These are phyloP conservation scores for Ascochyta pisi DNA, from an alignment of 2,329 filamentous ascomycete species.

Conservation along the genomic window DNA sequence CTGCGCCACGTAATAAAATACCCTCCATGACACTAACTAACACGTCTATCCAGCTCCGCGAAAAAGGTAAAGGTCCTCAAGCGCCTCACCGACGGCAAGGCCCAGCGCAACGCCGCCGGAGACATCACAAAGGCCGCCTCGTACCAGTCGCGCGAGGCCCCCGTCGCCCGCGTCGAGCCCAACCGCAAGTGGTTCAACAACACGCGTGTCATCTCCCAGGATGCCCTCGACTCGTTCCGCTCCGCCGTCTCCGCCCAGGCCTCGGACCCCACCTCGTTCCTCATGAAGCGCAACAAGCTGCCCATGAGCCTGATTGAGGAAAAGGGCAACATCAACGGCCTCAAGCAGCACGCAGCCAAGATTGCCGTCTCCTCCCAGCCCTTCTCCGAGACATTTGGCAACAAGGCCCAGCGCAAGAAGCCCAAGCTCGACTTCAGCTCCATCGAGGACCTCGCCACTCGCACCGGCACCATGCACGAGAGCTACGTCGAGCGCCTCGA, in stretches of 20 bases:
- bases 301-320: constrained; percentile 94
- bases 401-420: constrained; percentile 90
- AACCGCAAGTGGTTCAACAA: constrained; percentile 99
- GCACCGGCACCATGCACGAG: constrained; percentile 81
- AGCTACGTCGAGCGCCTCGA: constrained; percentile 81
- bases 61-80: constrained; percentile 91
- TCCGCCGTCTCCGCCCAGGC: constrained; percentile 91
- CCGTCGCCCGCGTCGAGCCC: constrained; percentile 87
- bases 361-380: constrained; percentile 88
- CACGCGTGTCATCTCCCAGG: constrained; percentile 87
- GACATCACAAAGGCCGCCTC: constrained; percentile 84
- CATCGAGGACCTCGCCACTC: constrained; percentile 80
- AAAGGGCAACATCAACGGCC: constrained; percentile 72
- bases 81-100: constrained; percentile 87
- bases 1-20: not conserved
- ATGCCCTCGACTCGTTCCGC: constrained; percentile 84
- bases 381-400: constrained; percentile 88
- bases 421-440: constrained; percentile 86
- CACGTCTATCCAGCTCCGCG: constrained; percentile 56
- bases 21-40: no score
- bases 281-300: constrained; percentile 97
- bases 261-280: constrained; percentile 87
- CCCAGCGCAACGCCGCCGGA: constrained; percentile 80
- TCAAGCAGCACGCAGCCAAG: constrained; percentile 93
- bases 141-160: constrained; percentile 82